Evolutionary conservation across 2,329 filamentous ascomycete species (phyloP).

Genomic region (Aureobasidium namibiae): DNA sequence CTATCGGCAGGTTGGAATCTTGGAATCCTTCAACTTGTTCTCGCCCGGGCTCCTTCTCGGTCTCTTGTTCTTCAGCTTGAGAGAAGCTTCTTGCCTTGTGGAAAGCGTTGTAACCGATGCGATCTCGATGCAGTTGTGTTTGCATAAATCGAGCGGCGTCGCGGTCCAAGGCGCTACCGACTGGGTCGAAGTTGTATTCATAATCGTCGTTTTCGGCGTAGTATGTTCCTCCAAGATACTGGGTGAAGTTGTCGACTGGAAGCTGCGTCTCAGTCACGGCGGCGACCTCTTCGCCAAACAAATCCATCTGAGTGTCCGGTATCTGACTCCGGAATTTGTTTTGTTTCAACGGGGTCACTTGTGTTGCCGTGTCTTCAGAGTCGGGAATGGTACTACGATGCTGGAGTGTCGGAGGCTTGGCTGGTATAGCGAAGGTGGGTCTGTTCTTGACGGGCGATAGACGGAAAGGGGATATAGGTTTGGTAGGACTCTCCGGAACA

Average conservation of each 20-base stretch:
- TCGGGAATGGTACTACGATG: constrained; percentile 1
- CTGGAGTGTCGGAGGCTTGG: background rate
- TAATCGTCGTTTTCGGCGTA: constrained; percentile 1
- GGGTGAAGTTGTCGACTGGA: background rate
- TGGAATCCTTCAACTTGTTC: background rate
- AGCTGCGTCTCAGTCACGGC: background rate
- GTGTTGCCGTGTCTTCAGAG: constrained; percentile 7
- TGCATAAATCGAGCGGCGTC: constrained; percentile 15
- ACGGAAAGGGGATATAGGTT: background rate
- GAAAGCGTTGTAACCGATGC: background rate
- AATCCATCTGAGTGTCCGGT: constrained; percentile 15
- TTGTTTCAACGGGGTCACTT: background rate
- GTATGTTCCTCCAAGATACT: background rate
- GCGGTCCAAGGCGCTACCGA: constrained; percentile 15
- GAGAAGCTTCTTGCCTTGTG: background rate
- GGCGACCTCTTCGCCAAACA: constrained; percentile 6
- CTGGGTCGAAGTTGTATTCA: constrained; percentile 13
- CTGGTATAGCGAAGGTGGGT: background rate
- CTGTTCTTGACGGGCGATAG: constrained; percentile 1
- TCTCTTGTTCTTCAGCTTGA: background rate
- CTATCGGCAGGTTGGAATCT: background rate
- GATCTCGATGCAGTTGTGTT: constrained; percentile 11
- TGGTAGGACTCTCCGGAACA: background rate
- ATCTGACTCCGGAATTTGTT: constrained; percentile 5
- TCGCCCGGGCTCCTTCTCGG: background rate